Percentiles rank a stretch among this genome's conserved stretches.
These are phyloP conservation scores for Neocucurbitaria cava DNA, from an alignment of 2,329 filamentous ascomycete species.

Conservation along the genomic window DNA sequence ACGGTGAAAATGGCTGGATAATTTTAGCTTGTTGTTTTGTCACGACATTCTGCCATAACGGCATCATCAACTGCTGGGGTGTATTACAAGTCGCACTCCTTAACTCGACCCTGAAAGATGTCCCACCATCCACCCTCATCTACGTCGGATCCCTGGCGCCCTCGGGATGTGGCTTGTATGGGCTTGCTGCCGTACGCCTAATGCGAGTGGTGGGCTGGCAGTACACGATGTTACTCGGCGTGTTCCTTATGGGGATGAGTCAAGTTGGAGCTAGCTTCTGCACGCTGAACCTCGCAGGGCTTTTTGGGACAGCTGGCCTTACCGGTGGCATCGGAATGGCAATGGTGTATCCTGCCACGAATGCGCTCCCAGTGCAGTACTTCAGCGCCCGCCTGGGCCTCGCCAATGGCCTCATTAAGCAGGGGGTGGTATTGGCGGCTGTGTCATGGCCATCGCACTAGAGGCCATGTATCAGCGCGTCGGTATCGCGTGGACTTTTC, in stretches of 20 bases:
- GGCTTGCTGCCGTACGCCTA: conserved; percentile 60
- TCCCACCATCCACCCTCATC: conserved; percentile 60
- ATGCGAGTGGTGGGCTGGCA: conserved; percentile 60
- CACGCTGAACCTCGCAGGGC: conserved; percentile 52
- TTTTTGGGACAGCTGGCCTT: conserved; percentile 60
- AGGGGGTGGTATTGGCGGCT: conserved; percentile 36
- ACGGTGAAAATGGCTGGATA: conserved; percentile 65
- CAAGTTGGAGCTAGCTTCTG: conserved; percentile 58
- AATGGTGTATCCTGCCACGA: conserved; percentile 31
- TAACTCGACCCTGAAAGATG: conserved; percentile 52
- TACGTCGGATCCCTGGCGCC: conserved; percentile 65
- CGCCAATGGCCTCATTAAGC: conserved; percentile 41
- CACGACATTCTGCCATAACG: conserved; percentile 60
- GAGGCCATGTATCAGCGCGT: conserved; percentile 33
- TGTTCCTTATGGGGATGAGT: conserved; percentile 59
- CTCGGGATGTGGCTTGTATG: conserved; percentile 60
- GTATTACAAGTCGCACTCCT: conserved; percentile 66
- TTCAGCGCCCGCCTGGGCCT: conserved; percentile 38
- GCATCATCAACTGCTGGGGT: conserved; percentile 66
- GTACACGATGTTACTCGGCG: conserved; percentile 56
- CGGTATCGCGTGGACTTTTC: conserved; percentile 41
- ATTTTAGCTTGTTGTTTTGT: conserved; percentile 60
- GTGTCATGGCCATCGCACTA: conserved; percentile 34
- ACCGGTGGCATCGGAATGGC: conserved; percentile 54
- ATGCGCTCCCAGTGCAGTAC: conserved; percentile 36